A percentile compares a stretch with the other conserved stretches of the same genome.
phyloP scores from a whole-genome alignment of 805 yeast species.

The Ogataea wickerhamii region DNA sequence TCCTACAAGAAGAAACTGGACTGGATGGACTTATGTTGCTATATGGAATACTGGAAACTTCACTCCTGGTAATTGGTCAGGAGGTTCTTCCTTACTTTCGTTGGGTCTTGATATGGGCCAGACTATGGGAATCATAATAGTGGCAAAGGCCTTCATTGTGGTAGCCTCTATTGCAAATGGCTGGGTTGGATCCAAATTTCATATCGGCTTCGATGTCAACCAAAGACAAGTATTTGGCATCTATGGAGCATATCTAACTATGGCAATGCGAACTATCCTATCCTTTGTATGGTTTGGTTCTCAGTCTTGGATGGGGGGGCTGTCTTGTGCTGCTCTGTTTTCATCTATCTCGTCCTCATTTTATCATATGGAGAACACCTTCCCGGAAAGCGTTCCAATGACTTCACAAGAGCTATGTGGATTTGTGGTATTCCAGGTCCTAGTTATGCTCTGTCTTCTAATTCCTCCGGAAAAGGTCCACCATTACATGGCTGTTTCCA shows the following conservation, averaged over 20 bases:
- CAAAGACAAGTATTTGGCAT: constrained; percentile 44
- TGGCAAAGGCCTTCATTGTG: constrained; percentile 48
- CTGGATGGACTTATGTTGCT: constrained; percentile 36
- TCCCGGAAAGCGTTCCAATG: constrained; percentile 32
- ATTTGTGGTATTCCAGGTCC: constrained; percentile 41
- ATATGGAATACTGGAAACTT: constrained; percentile 36
- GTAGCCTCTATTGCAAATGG: constrained; percentile 21
- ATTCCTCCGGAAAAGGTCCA: constrained; percentile 28
- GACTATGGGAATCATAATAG: constrained; percentile 22
- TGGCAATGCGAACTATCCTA: constrained; percentile 39
- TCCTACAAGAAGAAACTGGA: constrained; percentile 43
- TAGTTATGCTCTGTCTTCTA: constrained; percentile 24
- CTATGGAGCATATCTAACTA: constrained; percentile 40
- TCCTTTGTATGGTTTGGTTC: constrained; percentile 36
- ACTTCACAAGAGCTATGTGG: constrained; percentile 40
- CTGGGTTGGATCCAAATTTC: constrained; percentile 33
- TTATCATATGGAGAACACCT: constrained; percentile 5
- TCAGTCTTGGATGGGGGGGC: constrained; percentile 41
- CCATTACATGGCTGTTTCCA: constrained; percentile 19
- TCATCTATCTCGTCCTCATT: constrained; percentile 36
- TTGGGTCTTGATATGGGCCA: constrained; percentile 39
- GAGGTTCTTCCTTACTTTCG: constrained; percentile 9
- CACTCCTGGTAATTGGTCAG: constrained; percentile 9
- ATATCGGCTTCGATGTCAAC: constrained; percentile 44
- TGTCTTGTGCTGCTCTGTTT: constrained; percentile 36